These are phyloP conservation scores for sunflower (Helianthus annuus) DNA, from an alignment of 129 eudicot genomes.

Conservation along the genomic window HanXRQr2.0-SUNRISE NC_035440.2:88130951-88131450, in stretches of 20 bases:
- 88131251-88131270: conserved; percentile 32
- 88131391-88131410: conserved; percentile 13
- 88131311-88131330: no score
- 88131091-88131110: background rate
- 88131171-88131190: conserved; percentile 28
- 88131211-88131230: conserved; percentile 9
- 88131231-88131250: conserved; percentile 27
- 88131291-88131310: conserved; percentile 20
- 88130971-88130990: no score
- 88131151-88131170: conserved; percentile 22
- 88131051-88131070: background rate
- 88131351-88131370: conserved; percentile 17
- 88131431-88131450: conserved; percentile 15
- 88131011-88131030: no score
- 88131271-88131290: conserved; percentile 13
- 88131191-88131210: conserved; percentile 27
- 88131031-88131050: background rate
- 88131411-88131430: conserved; percentile 23
- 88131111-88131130: conserved; percentile 8
- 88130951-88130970: no score
- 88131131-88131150: background rate
- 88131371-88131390: background rate
- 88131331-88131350: conserved; percentile 10
- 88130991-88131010: no score
- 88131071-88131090: background rate